Evolutionary conservation across 78 protist species (phyloP).

Genomic region (Thecamonas trahens): DNA sequence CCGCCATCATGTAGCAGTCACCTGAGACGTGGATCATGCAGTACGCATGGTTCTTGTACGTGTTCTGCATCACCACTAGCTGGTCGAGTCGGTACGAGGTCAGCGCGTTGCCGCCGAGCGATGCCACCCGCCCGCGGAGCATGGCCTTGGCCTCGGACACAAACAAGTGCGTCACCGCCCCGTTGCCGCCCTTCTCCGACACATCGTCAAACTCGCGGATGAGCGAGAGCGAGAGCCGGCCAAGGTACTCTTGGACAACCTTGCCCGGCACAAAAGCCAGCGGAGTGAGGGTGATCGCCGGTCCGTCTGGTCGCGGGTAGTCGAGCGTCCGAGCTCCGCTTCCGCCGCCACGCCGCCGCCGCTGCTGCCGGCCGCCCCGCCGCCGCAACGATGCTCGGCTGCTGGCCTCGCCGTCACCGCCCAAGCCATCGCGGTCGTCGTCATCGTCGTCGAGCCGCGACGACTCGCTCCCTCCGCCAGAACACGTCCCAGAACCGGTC

Average conservation of each 20-base stretch:
- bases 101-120: conserved; percentile 59
- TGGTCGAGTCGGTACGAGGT: conserved; percentile 39
- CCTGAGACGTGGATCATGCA: conserved; percentile 38
- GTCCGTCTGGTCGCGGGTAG: conserved; percentile 3
- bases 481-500: too few relatives aligned
- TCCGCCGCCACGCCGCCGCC: neutral
- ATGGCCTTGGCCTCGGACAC: conserved; percentile 48
- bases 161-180: conserved; percentile 48
- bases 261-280: conserved; percentile 40
- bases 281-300: conserved; percentile 36
- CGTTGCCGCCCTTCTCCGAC: conserved; percentile 58
- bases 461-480: too few relatives aligned
- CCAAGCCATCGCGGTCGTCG: too few relatives aligned
- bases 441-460: too few relatives aligned
- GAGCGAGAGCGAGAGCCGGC: conserved; percentile 46
- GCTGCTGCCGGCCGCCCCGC: neutral
- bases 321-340: too few relatives aligned
- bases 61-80: conserved; percentile 29
- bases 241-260: conserved; percentile 24
- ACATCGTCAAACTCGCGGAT: conserved; percentile 49
- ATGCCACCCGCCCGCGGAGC: conserved; percentile 32
- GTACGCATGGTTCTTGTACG: conserved; percentile 52
- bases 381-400: too few relatives aligned
- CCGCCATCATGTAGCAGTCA: too few relatives aligned
- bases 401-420: too few relatives aligned